phyloP scores from a whole-genome alignment of 1,284 basidiomycete genomes.

The Ustilago crameri region DNA sequence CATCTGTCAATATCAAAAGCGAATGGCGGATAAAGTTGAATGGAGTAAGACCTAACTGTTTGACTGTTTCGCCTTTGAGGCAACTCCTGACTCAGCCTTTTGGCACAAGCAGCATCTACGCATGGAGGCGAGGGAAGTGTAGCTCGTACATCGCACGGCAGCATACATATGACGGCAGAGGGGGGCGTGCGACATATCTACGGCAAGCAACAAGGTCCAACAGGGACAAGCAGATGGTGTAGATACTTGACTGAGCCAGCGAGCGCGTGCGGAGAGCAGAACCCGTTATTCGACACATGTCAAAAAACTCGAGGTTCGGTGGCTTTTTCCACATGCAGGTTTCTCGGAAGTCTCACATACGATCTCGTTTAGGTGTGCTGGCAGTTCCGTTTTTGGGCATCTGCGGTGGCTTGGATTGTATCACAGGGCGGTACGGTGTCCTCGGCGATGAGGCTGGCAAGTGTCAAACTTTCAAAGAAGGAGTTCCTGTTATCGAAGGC shows the following conservation, averaged over 20 bases:
- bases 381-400: not conserved
- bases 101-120: not conserved
- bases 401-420: not conserved
- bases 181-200: constrained; percentile 10
- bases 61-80: constrained; percentile 20
- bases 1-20: no score
- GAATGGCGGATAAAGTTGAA: not conserved
- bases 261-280: not conserved
- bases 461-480: not conserved
- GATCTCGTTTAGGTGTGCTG: not conserved
- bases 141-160: constrained; percentile 29
- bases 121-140: no score
- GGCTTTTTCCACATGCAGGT: not conserved
- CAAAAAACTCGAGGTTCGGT: constrained; percentile 31
- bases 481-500: not conserved
- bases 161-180: not conserved
- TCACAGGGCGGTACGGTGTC: constrained; percentile 5
- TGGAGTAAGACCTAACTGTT: constrained; percentile 18
- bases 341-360: no score
- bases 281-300: constrained; percentile 48
- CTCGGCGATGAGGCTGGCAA: not conserved
- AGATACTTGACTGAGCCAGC: constrained; percentile 27
- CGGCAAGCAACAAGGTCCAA: no score
- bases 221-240: not conserved
- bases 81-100: not conserved